Percentiles rank a stretch among this genome's conserved stretches.
Evolutionary conservation across 1,284 basidiomycete genomes (phyloP).

Genomic region (Veloboletus limbatus): DNA sequence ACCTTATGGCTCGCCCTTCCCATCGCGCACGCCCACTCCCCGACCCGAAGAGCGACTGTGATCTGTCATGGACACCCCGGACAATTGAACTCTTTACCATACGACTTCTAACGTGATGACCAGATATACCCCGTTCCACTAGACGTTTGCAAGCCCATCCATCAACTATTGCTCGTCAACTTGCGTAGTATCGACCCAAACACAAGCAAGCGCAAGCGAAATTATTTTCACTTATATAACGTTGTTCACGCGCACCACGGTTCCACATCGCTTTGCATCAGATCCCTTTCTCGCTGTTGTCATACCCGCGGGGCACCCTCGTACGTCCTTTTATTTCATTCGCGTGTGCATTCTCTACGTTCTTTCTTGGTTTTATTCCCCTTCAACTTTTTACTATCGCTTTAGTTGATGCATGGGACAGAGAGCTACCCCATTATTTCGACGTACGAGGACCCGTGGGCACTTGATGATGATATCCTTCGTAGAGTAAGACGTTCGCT

Average conservation of each 20-base stretch:
- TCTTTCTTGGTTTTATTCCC: slow-evolving; percentile 26
- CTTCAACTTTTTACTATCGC: slow-evolving; percentile 10
- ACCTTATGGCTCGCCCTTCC: slow-evolving; percentile 65
- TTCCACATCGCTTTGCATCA: slow-evolving; percentile 29
- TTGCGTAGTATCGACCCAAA: slow-evolving; percentile 24
- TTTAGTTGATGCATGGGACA: slow-evolving; percentile 18
- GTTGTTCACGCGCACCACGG: slow-evolving; percentile 31
- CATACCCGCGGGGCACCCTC: slow-evolving; percentile 15
- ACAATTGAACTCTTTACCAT: slow-evolving; percentile 27
- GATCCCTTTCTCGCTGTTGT: slow-evolving; percentile 18
- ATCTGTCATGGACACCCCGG: slow-evolving; percentile 16
- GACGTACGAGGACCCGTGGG: slow-evolving; percentile 15
- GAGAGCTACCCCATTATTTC: slow-evolving; percentile 10
- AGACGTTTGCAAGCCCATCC: slow-evolving; percentile 34
- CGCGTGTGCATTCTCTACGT: slow-evolving; percentile 16
- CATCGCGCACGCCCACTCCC: slow-evolving; percentile 58
- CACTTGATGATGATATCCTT: slow-evolving; percentile 18
- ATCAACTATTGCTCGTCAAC: slow-evolving; percentile 35
- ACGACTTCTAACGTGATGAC: slow-evolving; percentile 36
- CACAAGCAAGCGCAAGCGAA: slow-evolving; percentile 33
- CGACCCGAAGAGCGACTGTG: slow-evolving; percentile 33
- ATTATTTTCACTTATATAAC: slow-evolving; percentile 38
- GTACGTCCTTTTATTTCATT: slow-evolving; percentile 19
- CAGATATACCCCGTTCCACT: slow-evolving; percentile 36
- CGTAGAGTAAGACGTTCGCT: slow-evolving; percentile 29